Conservation (phyloP, 352 stramenopile species). For the Globisporangium iwayamae region DNA sequence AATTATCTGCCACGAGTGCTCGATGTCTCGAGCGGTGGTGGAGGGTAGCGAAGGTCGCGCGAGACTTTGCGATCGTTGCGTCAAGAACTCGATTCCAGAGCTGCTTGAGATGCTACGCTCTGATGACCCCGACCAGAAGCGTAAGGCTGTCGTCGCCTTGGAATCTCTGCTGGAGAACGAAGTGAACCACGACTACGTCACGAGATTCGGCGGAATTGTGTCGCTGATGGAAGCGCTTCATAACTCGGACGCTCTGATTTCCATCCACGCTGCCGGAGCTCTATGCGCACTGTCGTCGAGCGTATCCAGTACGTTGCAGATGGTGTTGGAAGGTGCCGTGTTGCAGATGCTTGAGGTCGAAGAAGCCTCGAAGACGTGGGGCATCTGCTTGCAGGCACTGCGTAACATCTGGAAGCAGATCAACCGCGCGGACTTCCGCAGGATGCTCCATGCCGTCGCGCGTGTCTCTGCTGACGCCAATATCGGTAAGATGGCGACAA, state of each 20-base stretch:
- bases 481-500: conserved; percentile 26
- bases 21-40: conserved; percentile 79
- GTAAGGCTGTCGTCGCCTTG: conserved; percentile 66
- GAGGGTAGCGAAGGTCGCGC: conserved; percentile 77
- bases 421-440: conserved; percentile 76
- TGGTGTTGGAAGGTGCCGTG: conserved; percentile 86
- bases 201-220: conserved; percentile 65
- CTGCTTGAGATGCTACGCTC: conserved; percentile 54
- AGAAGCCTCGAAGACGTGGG: conserved; percentile 71
- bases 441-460: conserved; percentile 81
- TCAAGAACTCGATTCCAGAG: conserved; percentile 74
- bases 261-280: conserved; percentile 67
- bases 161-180: conserved; percentile 85
- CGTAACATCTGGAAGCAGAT: conserved; percentile 90
- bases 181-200: conserved; percentile 83
- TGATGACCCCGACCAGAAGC: conserved; percentile 57
- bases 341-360: conserved; percentile 87
- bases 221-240: conserved; percentile 72
- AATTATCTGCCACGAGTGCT: conserved; percentile 86
- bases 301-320: conserved; percentile 77
- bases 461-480: conserved; percentile 75
- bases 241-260: conserved; percentile 55
- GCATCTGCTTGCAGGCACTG: conserved; percentile 73
- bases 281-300: conserved; percentile 77
- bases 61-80: conserved; percentile 79